Evolutionary conservation across 2,329 filamentous ascomycete genomes (phyloP), one percentile per base, ranked within the genome.

Genomic region (Fusarium temperatum): DNA sequence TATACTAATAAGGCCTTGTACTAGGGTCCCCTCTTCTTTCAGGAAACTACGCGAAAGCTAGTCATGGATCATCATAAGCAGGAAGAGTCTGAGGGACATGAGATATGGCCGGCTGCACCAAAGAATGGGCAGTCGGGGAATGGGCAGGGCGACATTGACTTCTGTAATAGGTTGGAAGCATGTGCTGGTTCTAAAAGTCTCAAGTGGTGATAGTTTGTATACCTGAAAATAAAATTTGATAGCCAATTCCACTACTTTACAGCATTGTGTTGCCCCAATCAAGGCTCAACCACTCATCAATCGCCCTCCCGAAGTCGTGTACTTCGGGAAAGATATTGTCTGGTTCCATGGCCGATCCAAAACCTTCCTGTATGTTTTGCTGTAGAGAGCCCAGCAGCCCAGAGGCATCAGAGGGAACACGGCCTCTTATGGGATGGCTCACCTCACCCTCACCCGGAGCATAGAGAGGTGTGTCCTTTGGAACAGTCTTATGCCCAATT

Each of bases 231-330:
- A 32, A 0, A n/a, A 18, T 18, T 12, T 22, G 8, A 18, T 50
- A 48, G 11, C 15, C 12, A 11, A 3, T 14, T 5, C 17, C 22
- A 14, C 6, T 35, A 11, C 13, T 13, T 20, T 9, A 62, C 15
- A 45, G 14, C 15, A 62, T 30, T 8, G 50, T 18, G 7, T 56
- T 63, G 4, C 17, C 60, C 60, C 53, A 63, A 9, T 63, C 60
- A 6, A 63, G 41, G 6, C 53, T 63, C 2, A 63, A 3, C 60
- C 60, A 63, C n/a, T 63, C 60, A 9, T 63, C 60, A 28, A 63
- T 63, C 1, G 60, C 60, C 18, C 60, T 58, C 2, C 60, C 41
- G 2, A 63, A 63, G 14, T 63, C 60, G 1, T 63, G 53, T 6
- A 28, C 42, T 17, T 63, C 18, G 1, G 60, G 53, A 9, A 63